These are phyloP conservation scores for Picochlorum sp. DNA, from an alignment of 139 green algal species.

Conservation along the genomic window DNA sequence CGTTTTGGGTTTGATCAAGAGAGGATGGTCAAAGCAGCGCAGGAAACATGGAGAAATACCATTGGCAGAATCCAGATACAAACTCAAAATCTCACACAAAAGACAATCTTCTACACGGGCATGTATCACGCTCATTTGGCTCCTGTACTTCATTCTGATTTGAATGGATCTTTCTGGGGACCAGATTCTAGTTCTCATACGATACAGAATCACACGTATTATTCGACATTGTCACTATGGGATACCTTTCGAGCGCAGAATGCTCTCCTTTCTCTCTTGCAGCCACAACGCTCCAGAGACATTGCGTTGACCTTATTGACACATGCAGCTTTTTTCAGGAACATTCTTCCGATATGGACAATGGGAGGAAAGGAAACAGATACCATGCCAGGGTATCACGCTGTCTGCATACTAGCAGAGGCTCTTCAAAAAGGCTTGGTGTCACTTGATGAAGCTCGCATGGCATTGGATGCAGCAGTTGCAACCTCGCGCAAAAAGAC, in stretches of 20 bases:
- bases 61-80: neutral
- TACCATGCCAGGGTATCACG: constrained; percentile 14
- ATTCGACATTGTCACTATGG: constrained; percentile 11
- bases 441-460: neutral
- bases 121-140: constrained; percentile 9
- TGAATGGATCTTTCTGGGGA: neutral
- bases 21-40: neutral
- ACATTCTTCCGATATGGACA: constrained; percentile 2
- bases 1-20: constrained; percentile 5
- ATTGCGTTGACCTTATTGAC: neutral
- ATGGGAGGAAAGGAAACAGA: constrained; percentile 8
- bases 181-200: constrained; percentile 1
- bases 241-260: constrained; percentile 11
- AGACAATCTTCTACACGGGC: constrained; percentile 3
- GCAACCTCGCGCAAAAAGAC: neutral
- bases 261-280: constrained; percentile 7
- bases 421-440: neutral
- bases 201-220: neutral
- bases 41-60: neutral
- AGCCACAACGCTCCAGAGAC: neutral
- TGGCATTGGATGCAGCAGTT: constrained; percentile 5
- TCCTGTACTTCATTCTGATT: constrained; percentile 8
- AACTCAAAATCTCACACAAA: constrained; percentile 1
- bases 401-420: constrained; percentile 3
- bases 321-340: neutral